Evolutionary conservation across 805 yeast species (phyloP), one percentile per base, ranked within the genome.

Genomic region (Metschnikowia kunwiensis): DNA sequence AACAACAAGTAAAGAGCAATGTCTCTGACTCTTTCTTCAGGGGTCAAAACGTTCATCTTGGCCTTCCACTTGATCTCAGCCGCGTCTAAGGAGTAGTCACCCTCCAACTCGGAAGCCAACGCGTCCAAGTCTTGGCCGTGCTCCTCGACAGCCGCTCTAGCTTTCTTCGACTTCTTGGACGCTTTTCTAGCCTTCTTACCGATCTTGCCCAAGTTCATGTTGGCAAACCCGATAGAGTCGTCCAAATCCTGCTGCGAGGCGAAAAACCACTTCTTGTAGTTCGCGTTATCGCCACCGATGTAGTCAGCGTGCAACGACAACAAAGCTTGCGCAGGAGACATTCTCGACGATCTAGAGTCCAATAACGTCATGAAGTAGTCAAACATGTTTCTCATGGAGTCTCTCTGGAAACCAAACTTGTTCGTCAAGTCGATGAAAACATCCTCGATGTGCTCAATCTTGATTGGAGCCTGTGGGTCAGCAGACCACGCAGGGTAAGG

Each of bases 401-500:
- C 95, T 74, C 95, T 80, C 68, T 85, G 95, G 74, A 85, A 85
- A 57, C 95, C 95, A 56, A 85, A 84, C 62, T 79, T 81, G 65
- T 84, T 84, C 27, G 91, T 71, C 60, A 85, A 70, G 61, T 85
- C 93, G 55, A 85, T 85, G 58, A 85, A 85, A 24, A 84, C 78
- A 67, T 85, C 94, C 67, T 85, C 94, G 57, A 85, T 82, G 60
- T 85, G 91, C 62, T 85, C 93, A 46, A 77, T 74, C 32, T 84
- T 72, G 30, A 93, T 74, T 7, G 96, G 96, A 15, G 82, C 85
- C 57, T 80, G 91, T 39, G 84, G 89, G 63, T 93, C 97, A 30
- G 95, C 95, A 17, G 96, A 86, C 98, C 98, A 93, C 34, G 98
- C 97, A 28, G 99, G 98, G 62, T 91, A 93, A 22, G 98, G 99